Evolutionary conservation across 768 basidiomycete species (phyloP).

Genomic region (Suillus fuscotomentosus): DNA sequence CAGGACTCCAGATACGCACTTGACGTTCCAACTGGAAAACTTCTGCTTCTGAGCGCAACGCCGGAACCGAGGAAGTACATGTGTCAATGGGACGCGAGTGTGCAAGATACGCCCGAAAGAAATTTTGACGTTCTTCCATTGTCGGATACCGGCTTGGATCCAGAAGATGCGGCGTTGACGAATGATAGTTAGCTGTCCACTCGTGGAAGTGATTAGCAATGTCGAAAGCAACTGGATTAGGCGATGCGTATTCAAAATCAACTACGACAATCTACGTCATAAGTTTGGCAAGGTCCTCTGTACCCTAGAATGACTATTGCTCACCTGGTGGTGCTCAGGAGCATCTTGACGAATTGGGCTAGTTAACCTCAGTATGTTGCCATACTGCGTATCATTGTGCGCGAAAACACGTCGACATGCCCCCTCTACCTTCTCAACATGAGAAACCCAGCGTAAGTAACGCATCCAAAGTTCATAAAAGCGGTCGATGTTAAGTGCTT

Average conservation of each 20-base stretch:
- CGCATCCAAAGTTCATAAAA: conserved; percentile 65
- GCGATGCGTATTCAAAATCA: conserved; percentile 96
- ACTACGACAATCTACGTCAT: conserved; percentile 82
- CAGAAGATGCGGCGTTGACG: conserved; percentile 63
- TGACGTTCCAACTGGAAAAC: conserved; percentile 69
- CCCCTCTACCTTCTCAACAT: conserved; percentile 54
- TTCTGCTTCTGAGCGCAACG: conserved; percentile 36
- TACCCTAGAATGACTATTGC: conserved; percentile 16
- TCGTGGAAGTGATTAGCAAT: conserved; percentile 98
- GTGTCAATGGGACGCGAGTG: conserved; percentile 36
- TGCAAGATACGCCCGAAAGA: conserved; percentile 80
- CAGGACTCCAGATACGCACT: conserved; percentile 86
- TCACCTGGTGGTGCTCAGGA: conserved; percentile 77
- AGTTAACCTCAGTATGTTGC: conserved; percentile 80
- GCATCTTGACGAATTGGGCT: conserved; percentile 45
- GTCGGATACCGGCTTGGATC: conserved; percentile 70
- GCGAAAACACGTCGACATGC: conserved; percentile 72
- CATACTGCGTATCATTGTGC: conserved; percentile 97
- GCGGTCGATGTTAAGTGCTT: conserved; percentile 59
- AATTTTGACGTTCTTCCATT: conserved; percentile 68
- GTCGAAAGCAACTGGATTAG: conserved; percentile 92
- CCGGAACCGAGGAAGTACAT: conserved; percentile 11
- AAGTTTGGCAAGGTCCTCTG: conserved; percentile 13
- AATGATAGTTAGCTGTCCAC: conserved; percentile 93
- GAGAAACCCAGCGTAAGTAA: conserved; percentile 70